Conservation (phyloP, 305 asterid species). For the Rubia balearica region DNA sequence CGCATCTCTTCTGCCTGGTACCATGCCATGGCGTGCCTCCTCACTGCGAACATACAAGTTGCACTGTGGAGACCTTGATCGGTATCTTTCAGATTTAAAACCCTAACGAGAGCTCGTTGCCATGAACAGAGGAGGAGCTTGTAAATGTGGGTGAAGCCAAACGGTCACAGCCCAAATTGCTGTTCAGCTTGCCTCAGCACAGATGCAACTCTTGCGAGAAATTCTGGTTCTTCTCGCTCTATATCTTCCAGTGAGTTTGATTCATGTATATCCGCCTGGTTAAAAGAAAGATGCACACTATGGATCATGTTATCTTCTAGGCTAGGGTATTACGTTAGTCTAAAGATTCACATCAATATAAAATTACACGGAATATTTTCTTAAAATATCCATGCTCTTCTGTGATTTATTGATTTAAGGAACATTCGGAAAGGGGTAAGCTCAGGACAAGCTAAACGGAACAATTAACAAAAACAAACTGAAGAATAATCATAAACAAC, state of each 20-base stretch:
- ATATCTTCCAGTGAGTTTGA: constrained; percentile 59
- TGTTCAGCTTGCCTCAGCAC: constrained; percentile 73
- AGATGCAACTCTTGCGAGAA: constrained; percentile 53
- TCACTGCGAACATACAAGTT: neutral
- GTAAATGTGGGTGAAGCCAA: neutral
- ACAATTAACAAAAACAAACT: neutral
- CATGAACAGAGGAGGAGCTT: neutral
- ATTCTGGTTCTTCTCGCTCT: constrained; percentile 62
- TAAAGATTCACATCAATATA: neutral
- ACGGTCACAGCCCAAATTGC: constrained; percentile 45
- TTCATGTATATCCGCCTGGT: constrained; percentile 88
- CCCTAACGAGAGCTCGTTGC: neutral
- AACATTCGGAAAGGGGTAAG: neutral
- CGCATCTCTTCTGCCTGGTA: neutral
- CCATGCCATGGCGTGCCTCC: too few relatives aligned
- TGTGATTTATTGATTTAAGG: neutral
- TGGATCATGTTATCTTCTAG: neutral
- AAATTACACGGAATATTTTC: neutral
- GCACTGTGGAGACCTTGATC: neutral
- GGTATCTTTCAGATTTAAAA: neutral
- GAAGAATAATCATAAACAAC: neutral
- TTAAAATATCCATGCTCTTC: neutral
- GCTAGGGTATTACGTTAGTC: constrained; percentile 2
- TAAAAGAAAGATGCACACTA: neutral
- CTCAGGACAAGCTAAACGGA: neutral